Percentiles rank a stretch among this genome's conserved stretches.
phyloP scores from a whole-genome alignment of 2,329 filamentous ascomycete species.

The Calonectria multiphialidica region DNA sequence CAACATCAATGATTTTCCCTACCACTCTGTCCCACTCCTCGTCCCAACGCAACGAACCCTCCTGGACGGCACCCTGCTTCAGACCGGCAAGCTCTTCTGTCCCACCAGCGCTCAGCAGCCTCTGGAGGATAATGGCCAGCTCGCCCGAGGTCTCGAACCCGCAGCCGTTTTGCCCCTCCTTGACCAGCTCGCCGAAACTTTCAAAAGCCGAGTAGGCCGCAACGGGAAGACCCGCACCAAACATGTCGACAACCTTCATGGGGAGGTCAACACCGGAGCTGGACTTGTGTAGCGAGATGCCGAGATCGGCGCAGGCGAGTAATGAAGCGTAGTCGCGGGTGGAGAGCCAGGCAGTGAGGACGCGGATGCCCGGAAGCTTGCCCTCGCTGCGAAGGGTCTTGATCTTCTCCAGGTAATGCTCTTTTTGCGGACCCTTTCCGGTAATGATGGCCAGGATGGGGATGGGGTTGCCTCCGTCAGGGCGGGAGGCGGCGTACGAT shows the following conservation, averaged over 20 bases:
- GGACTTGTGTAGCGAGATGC: slow-evolving; percentile 91
- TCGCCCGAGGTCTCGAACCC: slow-evolving; percentile 82
- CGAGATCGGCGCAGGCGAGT: slow-evolving; percentile 87
- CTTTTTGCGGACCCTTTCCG: slow-evolving; percentile 89
- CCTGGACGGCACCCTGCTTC: slow-evolving; percentile 77
- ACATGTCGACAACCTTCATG: slow-evolving; percentile 99
- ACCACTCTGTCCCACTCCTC: slow-evolving; percentile 92
- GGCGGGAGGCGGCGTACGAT: slow-evolving; percentile 70
- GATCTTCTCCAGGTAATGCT: slow-evolving; percentile 78
- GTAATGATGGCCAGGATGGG: slow-evolving; percentile 94
- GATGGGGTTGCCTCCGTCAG: slow-evolving; percentile 59
- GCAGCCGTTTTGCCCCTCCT: slow-evolving; percentile 85
- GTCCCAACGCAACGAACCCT: slow-evolving; percentile 86
- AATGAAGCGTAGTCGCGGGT: slow-evolving; percentile 87
- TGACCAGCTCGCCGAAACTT: slow-evolving; percentile 91
- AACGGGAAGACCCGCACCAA: slow-evolving; percentile 92
- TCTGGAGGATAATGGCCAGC: slow-evolving; percentile 71
- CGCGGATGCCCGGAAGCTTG: slow-evolving; percentile 76
- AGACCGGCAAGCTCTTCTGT: slow-evolving; percentile 69
- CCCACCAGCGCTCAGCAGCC: slow-evolving; percentile 70
- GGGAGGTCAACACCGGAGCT: slow-evolving; percentile 95
- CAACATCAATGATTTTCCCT: slow-evolving; percentile 74
- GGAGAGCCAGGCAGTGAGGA: slow-evolving; percentile 87
- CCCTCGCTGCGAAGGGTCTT: slow-evolving; percentile 68
- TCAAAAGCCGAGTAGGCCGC: slow-evolving; percentile 88